Evolutionary conservation across 331 rosid genomes (phyloP).

Genomic region (Acacia concinna): DNA sequence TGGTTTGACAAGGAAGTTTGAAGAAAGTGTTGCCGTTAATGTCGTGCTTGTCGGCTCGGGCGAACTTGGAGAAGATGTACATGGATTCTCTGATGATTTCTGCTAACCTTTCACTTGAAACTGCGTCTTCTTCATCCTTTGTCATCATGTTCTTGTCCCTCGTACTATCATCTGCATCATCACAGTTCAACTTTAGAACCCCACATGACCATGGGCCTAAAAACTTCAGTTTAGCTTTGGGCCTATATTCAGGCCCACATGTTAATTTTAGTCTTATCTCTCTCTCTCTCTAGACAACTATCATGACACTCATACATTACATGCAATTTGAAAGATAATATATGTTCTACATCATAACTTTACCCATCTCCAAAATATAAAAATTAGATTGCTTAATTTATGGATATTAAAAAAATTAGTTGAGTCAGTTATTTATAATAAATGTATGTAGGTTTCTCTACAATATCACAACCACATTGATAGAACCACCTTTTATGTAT

Average conservation of each 20-base stretch:
- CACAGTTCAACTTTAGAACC: not conserved
- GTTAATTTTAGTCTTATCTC: not conserved
- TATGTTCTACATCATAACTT: not conserved
- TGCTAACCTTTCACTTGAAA: constrained; percentile 34
- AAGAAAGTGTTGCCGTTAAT: not conserved
- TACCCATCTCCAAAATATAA: not conserved
- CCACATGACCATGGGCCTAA: not conserved
- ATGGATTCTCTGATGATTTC: constrained; percentile 54
- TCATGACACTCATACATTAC: not conserved
- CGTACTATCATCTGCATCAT: constrained; percentile 51
- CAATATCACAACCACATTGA: no score
- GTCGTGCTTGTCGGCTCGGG: constrained; percentile 51
- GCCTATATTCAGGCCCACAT: not conserved
- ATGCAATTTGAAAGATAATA: no score
- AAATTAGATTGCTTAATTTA: not conserved
- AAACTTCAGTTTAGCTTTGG: not conserved
- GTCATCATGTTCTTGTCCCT: constrained; percentile 41
- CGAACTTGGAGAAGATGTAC: constrained; percentile 54
- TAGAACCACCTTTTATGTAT: not conserved
- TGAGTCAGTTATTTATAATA: not conserved
- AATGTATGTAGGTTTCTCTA: no score
- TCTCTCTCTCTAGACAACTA: no score
- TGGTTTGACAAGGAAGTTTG: constrained; percentile 34
- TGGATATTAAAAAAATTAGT: no score
- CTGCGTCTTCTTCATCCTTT: constrained; percentile 40